Percentiles rank a stretch among this genome's conserved stretches.
Conservation (phyloP, 208 protist species). For the Leptomonas seymouri region DNA sequence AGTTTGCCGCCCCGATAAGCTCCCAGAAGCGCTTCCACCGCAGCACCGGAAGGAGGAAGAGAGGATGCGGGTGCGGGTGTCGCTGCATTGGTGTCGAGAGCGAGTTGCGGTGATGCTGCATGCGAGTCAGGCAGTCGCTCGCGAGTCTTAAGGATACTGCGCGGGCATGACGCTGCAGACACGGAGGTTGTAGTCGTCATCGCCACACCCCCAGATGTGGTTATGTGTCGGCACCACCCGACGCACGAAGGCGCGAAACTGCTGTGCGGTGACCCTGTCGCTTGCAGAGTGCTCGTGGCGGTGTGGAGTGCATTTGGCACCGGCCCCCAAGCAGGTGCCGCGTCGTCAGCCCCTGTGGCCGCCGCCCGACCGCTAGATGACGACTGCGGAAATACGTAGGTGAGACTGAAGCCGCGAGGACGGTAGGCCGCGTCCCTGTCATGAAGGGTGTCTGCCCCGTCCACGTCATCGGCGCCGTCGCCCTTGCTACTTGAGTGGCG, state of each 20-base stretch:
- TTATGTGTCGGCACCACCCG: background rate
- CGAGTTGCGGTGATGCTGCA: background rate
- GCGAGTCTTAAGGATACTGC: conserved; percentile 2
- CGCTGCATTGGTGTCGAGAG: background rate
- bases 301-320: no score
- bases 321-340: no score
- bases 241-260: conserved; percentile 11
- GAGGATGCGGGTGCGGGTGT: background rate
- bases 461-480: conserved; percentile 5
- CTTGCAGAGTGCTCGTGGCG: background rate
- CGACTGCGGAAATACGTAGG: background rate
- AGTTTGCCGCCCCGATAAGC: conserved; percentile 39
- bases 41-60: background rate
- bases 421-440: conserved; percentile 8
- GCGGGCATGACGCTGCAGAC: background rate
- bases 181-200: background rate
- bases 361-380: no score
- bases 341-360: background rate
- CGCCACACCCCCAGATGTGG: background rate
- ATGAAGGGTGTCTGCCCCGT: background rate
- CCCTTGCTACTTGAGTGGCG: conserved; percentile 2
- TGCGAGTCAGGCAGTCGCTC: background rate
- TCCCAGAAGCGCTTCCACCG: conserved; percentile 40
- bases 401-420: conserved; percentile 35
- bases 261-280: background rate